These are phyloP conservation scores for Colletotrichum navitas DNA, from an alignment of 2,329 filamentous ascomycete species.

Conservation along the genomic window DNA sequence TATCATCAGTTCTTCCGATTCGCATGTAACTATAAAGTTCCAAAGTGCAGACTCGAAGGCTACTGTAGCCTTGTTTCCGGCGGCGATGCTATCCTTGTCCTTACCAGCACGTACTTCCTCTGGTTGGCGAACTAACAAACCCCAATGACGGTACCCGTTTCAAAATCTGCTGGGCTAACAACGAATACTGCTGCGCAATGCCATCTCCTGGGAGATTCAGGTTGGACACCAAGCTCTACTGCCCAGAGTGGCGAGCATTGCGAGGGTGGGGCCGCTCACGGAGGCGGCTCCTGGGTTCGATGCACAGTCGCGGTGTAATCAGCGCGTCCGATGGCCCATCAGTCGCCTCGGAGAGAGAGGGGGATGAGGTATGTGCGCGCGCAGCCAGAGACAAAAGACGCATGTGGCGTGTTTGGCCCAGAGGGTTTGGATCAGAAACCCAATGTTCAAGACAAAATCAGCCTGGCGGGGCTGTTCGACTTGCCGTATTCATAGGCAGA, in stretches of 20 bases:
- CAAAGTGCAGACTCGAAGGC: neutral
- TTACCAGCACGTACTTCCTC: neutral
- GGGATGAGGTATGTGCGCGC: neutral
- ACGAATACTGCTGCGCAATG: too few species aligned
- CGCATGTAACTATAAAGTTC: neutral
- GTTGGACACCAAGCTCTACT: neutral
- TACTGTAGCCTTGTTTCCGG: neutral
- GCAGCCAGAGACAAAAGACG: constrained; percentile 6
- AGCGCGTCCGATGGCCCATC: neutral
- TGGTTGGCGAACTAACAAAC: neutral
- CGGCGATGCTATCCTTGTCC: neutral
- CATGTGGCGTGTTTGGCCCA: constrained; percentile 15
- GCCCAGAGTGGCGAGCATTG: neutral
- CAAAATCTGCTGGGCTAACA: neutral
- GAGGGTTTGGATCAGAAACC: neutral
- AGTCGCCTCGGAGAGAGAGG: neutral
- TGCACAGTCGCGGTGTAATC: neutral
- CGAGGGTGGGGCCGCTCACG: neutral
- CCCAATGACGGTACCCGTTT: neutral
- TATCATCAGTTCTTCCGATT: neutral
- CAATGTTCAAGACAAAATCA: neutral
- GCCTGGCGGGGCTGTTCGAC: neutral
- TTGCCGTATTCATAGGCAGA: constrained; percentile 1
- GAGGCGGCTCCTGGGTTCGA: neutral
- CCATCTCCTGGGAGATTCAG: neutral